phyloP scores from a whole-genome alignment of 2,329 filamentous ascomycete genomes.

The Botrytis deweyae region DNA sequence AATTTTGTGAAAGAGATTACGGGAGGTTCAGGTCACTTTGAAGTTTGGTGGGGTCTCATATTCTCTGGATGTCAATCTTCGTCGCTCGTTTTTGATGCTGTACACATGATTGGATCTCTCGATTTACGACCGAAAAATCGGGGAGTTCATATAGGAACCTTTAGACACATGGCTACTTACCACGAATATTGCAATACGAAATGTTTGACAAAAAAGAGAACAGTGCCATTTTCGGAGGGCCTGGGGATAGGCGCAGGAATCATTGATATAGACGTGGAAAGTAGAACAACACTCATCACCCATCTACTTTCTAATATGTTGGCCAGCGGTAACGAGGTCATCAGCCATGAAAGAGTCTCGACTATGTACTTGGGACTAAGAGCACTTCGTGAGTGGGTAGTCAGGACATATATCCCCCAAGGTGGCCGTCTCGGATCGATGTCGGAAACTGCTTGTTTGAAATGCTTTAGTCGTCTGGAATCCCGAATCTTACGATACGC shows the following conservation, averaged over 20 bases:
- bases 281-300: conserved; percentile 10
- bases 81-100: conserved; percentile 1
- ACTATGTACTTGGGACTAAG: conserved; percentile 11
- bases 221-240: not conserved
- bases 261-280: conserved; percentile 12
- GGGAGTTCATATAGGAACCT: conserved; percentile 27
- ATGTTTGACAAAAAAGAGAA: conserved; percentile 24
- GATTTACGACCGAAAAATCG: conserved; percentile 20
- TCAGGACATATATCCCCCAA: conserved; percentile 6
- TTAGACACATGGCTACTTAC: conserved; percentile 29
- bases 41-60: conserved; percentile 15
- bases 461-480: not conserved
- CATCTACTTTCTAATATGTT: conserved; percentile 17
- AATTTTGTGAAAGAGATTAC: conserved; percentile 18
- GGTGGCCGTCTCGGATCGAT: conserved; percentile 5
- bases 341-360: conserved; percentile 3
- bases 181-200: conserved; percentile 30
- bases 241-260: not conserved
- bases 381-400: not conserved
- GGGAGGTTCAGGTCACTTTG: not conserved
- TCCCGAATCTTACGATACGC: not conserved
- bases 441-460: conserved; percentile 1
- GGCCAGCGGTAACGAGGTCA: not conserved
- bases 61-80: conserved; percentile 14
- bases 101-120: conserved; percentile 21